Percentiles rank a stretch among this genome's conserved stretches.
phyloP scores from a whole-genome alignment of 1,139 yeast species.

The Komagataea norvegica region DNA sequence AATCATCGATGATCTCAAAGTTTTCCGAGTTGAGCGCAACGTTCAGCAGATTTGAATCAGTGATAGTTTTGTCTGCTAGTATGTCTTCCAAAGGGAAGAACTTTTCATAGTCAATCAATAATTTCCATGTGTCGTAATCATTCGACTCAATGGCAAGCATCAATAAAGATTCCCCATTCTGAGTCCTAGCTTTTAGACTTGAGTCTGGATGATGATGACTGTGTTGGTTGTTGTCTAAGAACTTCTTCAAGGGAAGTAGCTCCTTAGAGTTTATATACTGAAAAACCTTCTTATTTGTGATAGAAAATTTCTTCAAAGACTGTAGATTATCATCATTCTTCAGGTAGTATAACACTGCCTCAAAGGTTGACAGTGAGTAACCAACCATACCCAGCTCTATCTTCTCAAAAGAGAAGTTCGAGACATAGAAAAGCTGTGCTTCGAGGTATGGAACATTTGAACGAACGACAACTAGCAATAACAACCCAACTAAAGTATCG shows the following conservation, averaged over 20 bases:
- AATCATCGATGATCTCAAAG: conserved; percentile 40
- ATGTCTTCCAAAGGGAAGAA: conserved; percentile 65
- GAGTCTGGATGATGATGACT: conserved; percentile 11
- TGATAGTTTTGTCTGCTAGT: conserved; percentile 53
- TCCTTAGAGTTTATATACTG: conserved; percentile 40
- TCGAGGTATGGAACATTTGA: conserved; percentile 56
- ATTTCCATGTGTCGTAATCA: conserved; percentile 40
- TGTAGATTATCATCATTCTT: conserved; percentile 34
- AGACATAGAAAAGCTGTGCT: conserved; percentile 62
- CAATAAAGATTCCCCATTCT: conserved; percentile 64
- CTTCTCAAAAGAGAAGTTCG: conserved; percentile 50
- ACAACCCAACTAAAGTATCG: conserved; percentile 69
- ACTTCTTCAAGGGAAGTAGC: conserved; percentile 26
- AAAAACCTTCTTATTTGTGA: conserved; percentile 52
- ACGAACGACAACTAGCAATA: conserved; percentile 67
- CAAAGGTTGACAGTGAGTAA: conserved; percentile 70
- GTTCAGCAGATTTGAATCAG: conserved; percentile 52
- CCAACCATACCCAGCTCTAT: conserved; percentile 50
- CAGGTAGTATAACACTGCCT: conserved; percentile 72
- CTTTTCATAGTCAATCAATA: conserved; percentile 41
- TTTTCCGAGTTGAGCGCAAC: conserved; percentile 57
- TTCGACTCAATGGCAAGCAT: conserved; percentile 46
- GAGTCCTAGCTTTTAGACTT: conserved; percentile 46
- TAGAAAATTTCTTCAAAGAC: conserved; percentile 42
- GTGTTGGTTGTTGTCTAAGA: conserved; percentile 18